These are phyloP conservation scores for Boletus tomentosulus DNA, from an alignment of 768 basidiomycete species.

Conservation along the genomic window DNA sequence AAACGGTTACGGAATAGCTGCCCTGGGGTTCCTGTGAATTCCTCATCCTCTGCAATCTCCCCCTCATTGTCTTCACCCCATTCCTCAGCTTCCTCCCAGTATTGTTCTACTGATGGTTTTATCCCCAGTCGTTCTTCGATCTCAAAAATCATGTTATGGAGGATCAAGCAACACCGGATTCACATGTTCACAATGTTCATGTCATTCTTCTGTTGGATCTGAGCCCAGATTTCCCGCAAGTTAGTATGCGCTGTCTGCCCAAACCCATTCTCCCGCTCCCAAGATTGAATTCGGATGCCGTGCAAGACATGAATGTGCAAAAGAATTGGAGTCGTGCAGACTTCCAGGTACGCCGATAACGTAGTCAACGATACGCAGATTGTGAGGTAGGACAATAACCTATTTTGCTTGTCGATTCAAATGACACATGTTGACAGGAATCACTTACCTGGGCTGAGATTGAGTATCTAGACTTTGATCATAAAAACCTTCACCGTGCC, in stretches of 20 bases:
- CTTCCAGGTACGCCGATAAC: conserved; percentile 15
- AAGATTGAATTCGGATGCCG: background rate
- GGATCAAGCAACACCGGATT: background rate
- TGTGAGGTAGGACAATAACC: background rate
- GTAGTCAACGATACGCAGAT: conserved; percentile 14
- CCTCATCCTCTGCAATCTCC: background rate
- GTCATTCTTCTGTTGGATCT: conserved; percentile 5
- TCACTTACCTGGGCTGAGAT: conserved; percentile 5
- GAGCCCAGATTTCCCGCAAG: conserved; percentile 3
- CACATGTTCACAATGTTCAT: conserved; percentile 6
- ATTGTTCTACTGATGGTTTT: background rate
- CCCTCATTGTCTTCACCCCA: background rate
- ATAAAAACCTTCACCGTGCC: conserved; percentile 15
- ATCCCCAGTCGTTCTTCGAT: background rate
- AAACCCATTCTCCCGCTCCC: conserved; percentile 11
- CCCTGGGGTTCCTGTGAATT: too few species aligned
- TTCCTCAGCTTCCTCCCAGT: background rate
- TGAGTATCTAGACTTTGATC: conserved; percentile 9
- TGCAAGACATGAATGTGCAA: background rate
- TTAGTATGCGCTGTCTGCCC: conserved; percentile 21
- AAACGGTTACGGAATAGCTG: too few species aligned
- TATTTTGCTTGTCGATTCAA: background rate
- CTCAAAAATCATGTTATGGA: conserved; percentile 15
- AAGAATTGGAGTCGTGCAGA: conserved; percentile 9
- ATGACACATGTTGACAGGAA: too few species aligned